Percentiles rank a stretch among this genome's conserved stretches.
phyloP scores from a whole-genome alignment of 768 basidiomycete genomes.

The Leccinum obscurum region DNA sequence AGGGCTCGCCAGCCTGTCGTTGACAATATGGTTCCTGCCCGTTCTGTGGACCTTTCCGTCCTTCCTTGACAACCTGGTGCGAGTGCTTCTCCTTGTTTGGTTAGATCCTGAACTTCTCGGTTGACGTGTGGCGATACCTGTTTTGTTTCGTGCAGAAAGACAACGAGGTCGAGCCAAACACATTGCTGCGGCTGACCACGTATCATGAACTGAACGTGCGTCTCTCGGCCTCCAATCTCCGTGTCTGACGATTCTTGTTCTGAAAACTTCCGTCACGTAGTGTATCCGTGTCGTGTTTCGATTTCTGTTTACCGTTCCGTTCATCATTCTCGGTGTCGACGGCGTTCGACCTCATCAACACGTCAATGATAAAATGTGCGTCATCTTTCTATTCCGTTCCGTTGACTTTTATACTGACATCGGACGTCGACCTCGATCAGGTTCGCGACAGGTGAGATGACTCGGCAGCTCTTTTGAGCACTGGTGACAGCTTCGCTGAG shows the following conservation, averaged over 20 bases:
- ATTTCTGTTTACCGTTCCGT: constrained; percentile 65
- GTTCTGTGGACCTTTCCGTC: constrained; percentile 70
- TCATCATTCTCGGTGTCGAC: constrained; percentile 67
- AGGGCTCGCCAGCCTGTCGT: constrained; percentile 61
- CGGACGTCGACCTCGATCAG: constrained; percentile 13
- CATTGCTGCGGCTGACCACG: constrained; percentile 71
- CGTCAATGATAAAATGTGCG: no score
- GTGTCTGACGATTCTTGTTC: not conserved
- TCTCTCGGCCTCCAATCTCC: constrained; percentile 1
- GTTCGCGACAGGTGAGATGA: constrained; percentile 25
- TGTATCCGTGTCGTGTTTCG: constrained; percentile 72
- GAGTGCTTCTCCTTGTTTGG: no score
- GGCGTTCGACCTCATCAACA: constrained; percentile 54
- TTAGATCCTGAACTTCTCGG: not conserved
- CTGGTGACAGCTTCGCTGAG: not conserved
- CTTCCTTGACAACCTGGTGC: constrained; percentile 61
- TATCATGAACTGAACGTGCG: constrained; percentile 83
- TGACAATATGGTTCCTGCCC: constrained; percentile 76
- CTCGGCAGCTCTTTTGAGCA: no score
- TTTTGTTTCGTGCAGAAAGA: constrained; percentile 41
- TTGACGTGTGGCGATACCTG: not conserved
- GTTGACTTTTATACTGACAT: not conserved
- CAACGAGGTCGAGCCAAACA: constrained; percentile 62
- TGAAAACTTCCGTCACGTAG: constrained; percentile 35
- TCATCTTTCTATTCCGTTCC: no score